Percentiles rank a stretch among this genome's conserved stretches.
These are phyloP conservation scores for Cicer arietinum DNA, from an alignment of 306 rosid genomes.

Conservation along the genomic window DNA sequence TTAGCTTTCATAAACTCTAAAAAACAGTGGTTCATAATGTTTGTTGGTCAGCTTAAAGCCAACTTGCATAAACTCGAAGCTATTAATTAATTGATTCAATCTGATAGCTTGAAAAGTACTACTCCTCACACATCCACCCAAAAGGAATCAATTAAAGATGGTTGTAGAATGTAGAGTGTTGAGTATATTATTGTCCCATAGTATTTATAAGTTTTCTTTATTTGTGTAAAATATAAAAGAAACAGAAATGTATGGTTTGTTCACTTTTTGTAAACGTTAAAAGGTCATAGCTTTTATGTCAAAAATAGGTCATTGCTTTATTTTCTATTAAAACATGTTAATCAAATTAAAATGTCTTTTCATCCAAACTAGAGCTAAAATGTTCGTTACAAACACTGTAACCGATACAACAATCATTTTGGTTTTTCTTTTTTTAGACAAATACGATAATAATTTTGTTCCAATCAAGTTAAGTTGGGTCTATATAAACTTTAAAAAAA, in stretches of 20 bases:
- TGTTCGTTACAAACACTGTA: no score
- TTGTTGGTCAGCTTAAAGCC: background rate
- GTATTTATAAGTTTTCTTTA: no score
- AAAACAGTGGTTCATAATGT: no score
- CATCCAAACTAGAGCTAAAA: background rate
- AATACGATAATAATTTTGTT: no score
- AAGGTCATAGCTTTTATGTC: background rate
- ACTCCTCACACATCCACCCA: conserved; percentile 20
- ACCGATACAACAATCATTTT: no score
- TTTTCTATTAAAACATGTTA: background rate
- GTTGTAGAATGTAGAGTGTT: background rate
- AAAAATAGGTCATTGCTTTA: no score
- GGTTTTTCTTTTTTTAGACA: no score
- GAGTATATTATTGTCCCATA: background rate
- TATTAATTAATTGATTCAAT: background rate
- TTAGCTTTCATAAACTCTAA: background rate
- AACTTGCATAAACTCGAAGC: background rate
- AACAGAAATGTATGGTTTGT: no score
- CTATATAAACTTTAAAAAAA: no score
- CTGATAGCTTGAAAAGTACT: conserved; percentile 43
- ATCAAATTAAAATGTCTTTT: conserved; percentile 16
- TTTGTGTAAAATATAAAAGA: no score
- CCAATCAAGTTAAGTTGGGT: no score
- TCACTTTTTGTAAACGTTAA: background rate
- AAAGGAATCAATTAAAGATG: conserved; percentile 33